Percentiles rank a stretch among this genome's conserved stretches.
These are phyloP conservation scores for Sphaerulina musiva DNA, from an alignment of 2,329 filamentous ascomycete species.

Conservation along the genomic window DNA sequence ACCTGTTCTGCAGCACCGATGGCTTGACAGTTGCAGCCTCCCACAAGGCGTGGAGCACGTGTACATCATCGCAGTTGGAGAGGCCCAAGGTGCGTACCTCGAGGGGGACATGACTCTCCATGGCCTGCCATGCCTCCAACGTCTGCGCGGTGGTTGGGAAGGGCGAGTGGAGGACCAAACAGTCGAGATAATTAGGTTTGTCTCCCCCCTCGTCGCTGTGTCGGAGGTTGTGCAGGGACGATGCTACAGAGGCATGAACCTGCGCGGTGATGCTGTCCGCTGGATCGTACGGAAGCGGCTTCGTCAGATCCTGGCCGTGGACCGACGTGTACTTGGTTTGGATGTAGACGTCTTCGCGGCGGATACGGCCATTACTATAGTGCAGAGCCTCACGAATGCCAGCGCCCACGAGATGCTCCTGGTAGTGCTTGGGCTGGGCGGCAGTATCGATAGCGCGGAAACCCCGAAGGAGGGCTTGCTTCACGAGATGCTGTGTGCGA, in stretches of 20 bases:
- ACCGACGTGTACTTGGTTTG: slow-evolving; percentile 78
- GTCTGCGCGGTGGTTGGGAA: slow-evolving; percentile 48
- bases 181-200: slow-evolving; percentile 42
- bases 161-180: slow-evolving; percentile 54
- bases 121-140: slow-evolving; percentile 57
- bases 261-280: slow-evolving; percentile 55
- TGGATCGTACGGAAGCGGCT: slow-evolving; percentile 55
- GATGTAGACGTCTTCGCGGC: slow-evolving; percentile 59
- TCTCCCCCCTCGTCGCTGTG: slow-evolving; percentile 30
- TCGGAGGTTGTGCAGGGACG: slow-evolving; percentile 59
- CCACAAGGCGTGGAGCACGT: slow-evolving; percentile 50
- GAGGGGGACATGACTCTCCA: slow-evolving; percentile 61
- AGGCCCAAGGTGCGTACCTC: slow-evolving; percentile 64
- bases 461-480: slow-evolving; percentile 59
- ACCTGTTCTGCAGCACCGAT: slow-evolving; percentile 68
- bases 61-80: slow-evolving; percentile 59
- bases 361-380: slow-evolving; percentile 44
- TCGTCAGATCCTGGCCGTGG: slow-evolving; percentile 51
- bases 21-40: slow-evolving; percentile 46
- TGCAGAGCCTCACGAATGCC: slow-evolving; percentile 58
- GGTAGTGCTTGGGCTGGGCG: slow-evolving; percentile 67
- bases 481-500: slow-evolving; percentile 59
- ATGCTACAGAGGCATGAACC: slow-evolving; percentile 59
- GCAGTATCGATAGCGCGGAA: slow-evolving; percentile 73
- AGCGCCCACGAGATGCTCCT: slow-evolving; percentile 62